A percentile compares a stretch with the other conserved stretches of the same genome.
Evolutionary conservation across 139 green algal genomes (phyloP).

Genomic region (Mesotaenium endlicherianum): DNA sequence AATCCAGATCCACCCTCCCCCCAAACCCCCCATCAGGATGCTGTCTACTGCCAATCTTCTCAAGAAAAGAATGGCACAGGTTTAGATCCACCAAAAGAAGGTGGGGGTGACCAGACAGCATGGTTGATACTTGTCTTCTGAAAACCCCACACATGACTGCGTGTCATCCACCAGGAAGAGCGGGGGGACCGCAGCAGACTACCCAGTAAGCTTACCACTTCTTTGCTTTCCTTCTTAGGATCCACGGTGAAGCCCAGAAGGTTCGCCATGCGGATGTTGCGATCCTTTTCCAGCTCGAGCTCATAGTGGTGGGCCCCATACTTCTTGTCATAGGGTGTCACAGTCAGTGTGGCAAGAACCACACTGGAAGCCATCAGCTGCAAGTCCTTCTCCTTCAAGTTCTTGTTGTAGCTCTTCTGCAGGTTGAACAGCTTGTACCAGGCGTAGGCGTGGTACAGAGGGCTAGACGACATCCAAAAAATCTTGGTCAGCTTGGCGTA

Average conservation of each 20-base stretch:
- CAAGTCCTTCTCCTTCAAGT: slow-evolving; percentile 71
- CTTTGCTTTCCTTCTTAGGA: slow-evolving; percentile 57
- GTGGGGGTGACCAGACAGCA: too few species aligned
- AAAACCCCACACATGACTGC: too few species aligned
- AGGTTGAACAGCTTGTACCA: slow-evolving; percentile 95
- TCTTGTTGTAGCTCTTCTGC: slow-evolving; percentile 79
- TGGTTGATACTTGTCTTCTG: too few species aligned
- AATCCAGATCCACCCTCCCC: too few species aligned
- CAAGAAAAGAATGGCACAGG: too few species aligned
- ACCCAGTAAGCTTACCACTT: slow-evolving; percentile 49
- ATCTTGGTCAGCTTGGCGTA: slow-evolving; percentile 92
- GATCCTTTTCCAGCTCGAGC: slow-evolving; percentile 77
- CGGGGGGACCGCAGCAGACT: too few species aligned
- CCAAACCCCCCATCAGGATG: too few species aligned
- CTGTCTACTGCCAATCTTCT: too few species aligned
- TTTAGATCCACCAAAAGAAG: too few species aligned
- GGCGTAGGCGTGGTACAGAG: slow-evolving; percentile 92
- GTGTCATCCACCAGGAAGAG: too few species aligned
- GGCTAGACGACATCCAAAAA: slow-evolving; percentile 77
- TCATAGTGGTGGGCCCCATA: slow-evolving; percentile 51
- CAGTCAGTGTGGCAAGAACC: slow-evolving; percentile 84
- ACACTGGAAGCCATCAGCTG: slow-evolving; percentile 77
- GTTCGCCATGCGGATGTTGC: slow-evolving; percentile 83
- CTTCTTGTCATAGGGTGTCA: slow-evolving; percentile 83
- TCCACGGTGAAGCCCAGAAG: slow-evolving; percentile 84